These are phyloP conservation scores for Tricladium varicosporioides DNA, from an alignment of 2,329 filamentous ascomycete genomes.

Conservation along the genomic window DNA sequence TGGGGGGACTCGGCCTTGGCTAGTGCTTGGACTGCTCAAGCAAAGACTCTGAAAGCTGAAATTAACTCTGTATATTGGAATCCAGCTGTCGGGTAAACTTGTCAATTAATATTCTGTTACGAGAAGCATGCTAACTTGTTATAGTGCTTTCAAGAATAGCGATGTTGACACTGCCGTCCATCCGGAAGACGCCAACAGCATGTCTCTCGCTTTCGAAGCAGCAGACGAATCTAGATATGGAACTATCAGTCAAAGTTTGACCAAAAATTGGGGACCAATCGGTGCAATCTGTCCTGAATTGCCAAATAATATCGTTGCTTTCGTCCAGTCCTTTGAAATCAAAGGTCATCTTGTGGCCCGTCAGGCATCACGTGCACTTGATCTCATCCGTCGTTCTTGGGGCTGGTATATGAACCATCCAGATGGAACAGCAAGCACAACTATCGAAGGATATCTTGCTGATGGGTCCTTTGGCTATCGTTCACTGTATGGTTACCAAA, in stretches of 20 bases:
- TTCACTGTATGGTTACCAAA: constrained; percentile 47
- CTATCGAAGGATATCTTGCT: constrained; percentile 56
- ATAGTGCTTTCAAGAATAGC: constrained; percentile 30
- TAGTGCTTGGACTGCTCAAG: constrained; percentile 16
- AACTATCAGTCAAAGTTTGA: constrained; percentile 29
- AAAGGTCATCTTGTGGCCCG: constrained; percentile 52
- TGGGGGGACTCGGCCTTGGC: constrained; percentile 29
- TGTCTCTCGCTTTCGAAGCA: constrained; percentile 42
- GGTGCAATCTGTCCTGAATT: constrained; percentile 56
- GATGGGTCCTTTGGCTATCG: constrained; percentile 59
- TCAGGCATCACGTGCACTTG: constrained; percentile 48
- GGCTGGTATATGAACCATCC: constrained; percentile 58
- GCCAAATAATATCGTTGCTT: constrained; percentile 55
- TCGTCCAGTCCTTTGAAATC: constrained; percentile 58
- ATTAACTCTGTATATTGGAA: constrained; percentile 26
- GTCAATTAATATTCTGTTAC: too few species aligned
- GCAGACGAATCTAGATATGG: constrained; percentile 36
- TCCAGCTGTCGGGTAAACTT: constrained; percentile 24
- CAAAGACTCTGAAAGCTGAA: constrained; percentile 20
- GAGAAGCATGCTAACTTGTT: too few species aligned
- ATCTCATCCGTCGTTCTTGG: constrained; percentile 55
- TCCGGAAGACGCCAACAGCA: constrained; percentile 59
- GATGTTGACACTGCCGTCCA: constrained; percentile 52
- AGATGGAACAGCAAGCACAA: constrained; percentile 56
- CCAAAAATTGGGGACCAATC: constrained; percentile 48